Conservation (phyloP, 352 stramenopile species). For the Phytopythium aichiense region DNA sequence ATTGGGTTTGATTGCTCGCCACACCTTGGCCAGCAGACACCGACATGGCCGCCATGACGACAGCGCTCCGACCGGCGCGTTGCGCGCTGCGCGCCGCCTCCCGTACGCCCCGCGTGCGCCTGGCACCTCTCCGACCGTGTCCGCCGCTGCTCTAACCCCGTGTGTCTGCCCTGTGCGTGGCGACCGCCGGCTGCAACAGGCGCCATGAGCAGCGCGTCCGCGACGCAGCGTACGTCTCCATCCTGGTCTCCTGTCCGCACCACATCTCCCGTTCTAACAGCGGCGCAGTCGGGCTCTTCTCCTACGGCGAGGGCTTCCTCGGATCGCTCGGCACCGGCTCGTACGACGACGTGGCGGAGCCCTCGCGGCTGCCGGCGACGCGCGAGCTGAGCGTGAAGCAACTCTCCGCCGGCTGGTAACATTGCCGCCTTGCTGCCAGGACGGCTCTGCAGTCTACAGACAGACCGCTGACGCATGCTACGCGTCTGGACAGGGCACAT, state of each 20-base stretch:
- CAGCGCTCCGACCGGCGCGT: neutral
- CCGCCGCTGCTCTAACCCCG: neutral
- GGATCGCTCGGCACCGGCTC: constrained; percentile 63
- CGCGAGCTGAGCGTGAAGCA: constrained; percentile 41
- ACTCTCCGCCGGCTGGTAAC: constrained; percentile 67
- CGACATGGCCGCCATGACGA: neutral
- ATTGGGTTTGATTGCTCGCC: neutral
- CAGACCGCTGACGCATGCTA: neutral
- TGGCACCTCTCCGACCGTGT: neutral
- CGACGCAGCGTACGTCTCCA: neutral
- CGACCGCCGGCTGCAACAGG: neutral
- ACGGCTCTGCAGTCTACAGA: neutral
- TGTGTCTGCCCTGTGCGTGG: neutral
- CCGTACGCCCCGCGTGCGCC: neutral
- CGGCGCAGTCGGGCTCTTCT: constrained; percentile 40
- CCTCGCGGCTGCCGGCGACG: constrained; percentile 43
- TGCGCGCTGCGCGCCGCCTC: neutral
- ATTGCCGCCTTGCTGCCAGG: neutral
- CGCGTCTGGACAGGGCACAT: constrained; percentile 34
- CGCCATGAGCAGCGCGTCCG: neutral
- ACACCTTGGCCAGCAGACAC: neutral
- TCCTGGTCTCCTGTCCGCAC: neutral
- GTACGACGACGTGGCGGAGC: constrained; percentile 50
- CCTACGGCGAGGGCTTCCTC: constrained; percentile 77
- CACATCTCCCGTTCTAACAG: neutral